These are phyloP conservation scores for Picochlorum costavermella DNA, from an alignment of 139 green algal species.

Conservation along the genomic window DNA sequence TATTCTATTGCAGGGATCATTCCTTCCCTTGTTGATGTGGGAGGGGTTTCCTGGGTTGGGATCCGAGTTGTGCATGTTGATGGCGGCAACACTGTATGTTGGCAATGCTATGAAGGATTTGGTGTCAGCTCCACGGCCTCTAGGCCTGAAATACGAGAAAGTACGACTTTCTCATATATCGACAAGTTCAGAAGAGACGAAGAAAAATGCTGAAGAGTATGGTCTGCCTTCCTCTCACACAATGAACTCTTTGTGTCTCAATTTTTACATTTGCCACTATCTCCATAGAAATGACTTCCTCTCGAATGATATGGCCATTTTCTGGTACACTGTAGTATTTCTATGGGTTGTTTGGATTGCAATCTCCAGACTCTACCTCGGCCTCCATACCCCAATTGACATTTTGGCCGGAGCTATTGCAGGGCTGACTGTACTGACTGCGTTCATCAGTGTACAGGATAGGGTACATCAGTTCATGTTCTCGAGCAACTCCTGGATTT, in stretches of 20 bases:
- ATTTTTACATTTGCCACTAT: conserved; percentile 34
- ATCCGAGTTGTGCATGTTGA: conserved; percentile 18
- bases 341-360: conserved; percentile 39
- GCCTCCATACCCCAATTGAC: conserved; percentile 45
- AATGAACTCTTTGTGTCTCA: conserved; percentile 43
- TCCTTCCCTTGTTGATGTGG: conserved; percentile 21
- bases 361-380: conserved; percentile 35
- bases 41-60: conserved; percentile 26
- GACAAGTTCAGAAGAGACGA: conserved; percentile 12
- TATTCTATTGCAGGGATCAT: conserved; percentile 14
- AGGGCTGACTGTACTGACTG: conserved; percentile 27
- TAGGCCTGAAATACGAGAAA: conserved; percentile 19
- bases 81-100: conserved; percentile 34
- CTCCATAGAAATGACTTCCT: conserved; percentile 25
- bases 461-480: background rate
- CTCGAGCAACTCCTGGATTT: background rate
- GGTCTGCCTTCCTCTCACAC: conserved; percentile 39
- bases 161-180: conserved; percentile 17
- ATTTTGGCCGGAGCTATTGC: conserved; percentile 31
- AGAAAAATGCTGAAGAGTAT: conserved; percentile 43
- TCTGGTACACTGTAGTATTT: conserved; percentile 21
- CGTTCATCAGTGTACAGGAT: conserved; percentile 28
- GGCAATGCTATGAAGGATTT: conserved; percentile 50
- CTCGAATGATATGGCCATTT: background rate
- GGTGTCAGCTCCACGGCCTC: conserved; percentile 32